Evolutionary conservation across 257 asterid species (phyloP), one percentile per base, ranked within the genome.

Genomic region (Capsicum rhomboideum): DNA sequence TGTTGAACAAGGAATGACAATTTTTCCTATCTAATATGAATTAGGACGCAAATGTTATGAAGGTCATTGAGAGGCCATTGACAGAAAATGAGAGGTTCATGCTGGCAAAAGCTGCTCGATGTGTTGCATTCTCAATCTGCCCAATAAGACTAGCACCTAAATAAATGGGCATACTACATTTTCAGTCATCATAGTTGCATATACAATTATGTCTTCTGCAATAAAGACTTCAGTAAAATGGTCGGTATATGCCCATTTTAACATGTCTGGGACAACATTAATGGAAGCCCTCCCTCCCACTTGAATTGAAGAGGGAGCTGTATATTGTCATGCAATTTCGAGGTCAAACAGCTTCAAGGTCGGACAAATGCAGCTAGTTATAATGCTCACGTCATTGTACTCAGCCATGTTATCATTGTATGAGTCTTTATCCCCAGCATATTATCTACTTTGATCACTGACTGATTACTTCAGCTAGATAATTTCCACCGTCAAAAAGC

Each of bases 51-150:
- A 97, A 95, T 87, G 89, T 95, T 82, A 92, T 95, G 88, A 97
- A 93, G 91, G 98, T 97, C 46, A 97, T 97, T 13, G 99, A 97
- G 92, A 92, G 99, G 86, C 93, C 95, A 84, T 87, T 94, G 95
- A 94, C 97, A 6, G 99, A 96, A 89, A 93, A 93, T 85, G 99
- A 96, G 86, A 94, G 99, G 26, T 94, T 96, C 85, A 89, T 92
- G 97, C 86, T 96, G 90, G 99, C 99, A n/a, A 96, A 93, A 92
- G 99, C 97, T 84, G 98, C 98, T 83, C 97, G 99, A 78, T 96
- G 98, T 55, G 85, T 93, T 83, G 98, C 97, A 40, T 96, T 96
- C 86, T 87, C 89, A 40, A 93, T 94, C 50, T 94, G 98, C 83
- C 98, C 99, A 4, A 92, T 93, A 87, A 93, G 85, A 85, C 91